These are phyloP conservation scores for Apiotrichum gracile DNA, from an alignment of 1,284 basidiomycete species.

Conservation along the genomic window DNA sequence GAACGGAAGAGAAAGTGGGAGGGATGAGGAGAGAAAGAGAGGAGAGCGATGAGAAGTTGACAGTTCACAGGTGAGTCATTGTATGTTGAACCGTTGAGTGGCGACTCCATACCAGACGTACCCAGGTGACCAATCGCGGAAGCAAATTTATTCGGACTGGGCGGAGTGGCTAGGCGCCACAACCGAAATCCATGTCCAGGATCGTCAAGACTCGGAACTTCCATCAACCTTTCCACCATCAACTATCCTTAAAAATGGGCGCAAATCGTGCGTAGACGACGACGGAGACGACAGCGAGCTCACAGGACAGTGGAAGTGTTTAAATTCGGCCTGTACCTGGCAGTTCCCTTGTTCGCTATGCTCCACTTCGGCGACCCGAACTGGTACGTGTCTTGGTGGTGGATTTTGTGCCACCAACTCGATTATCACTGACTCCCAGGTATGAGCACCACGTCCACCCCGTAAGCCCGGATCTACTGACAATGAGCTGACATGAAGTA, in stretches of 20 bases:
- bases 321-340: slow-evolving; percentile 82
- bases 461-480: slow-evolving; percentile 1
- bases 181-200: too few relatives aligned
- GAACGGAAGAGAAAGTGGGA: neutral
- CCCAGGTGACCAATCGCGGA: neutral
- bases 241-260: slow-evolving; percentile 10
- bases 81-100: neutral
- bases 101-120: neutral
- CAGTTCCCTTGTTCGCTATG: slow-evolving; percentile 76
- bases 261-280: slow-evolving; percentile 12
- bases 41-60: neutral
- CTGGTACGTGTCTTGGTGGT: slow-evolving; percentile 56
- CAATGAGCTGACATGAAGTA: slow-evolving; percentile 17
- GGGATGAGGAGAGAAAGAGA: neutral
- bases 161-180: too few relatives aligned
- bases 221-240: neutral
- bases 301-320: slow-evolving; percentile 62
- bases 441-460: slow-evolving; percentile 21
- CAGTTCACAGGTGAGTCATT: neutral
- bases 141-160: neutral
- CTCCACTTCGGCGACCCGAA: slow-evolving; percentile 83
- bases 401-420: neutral
- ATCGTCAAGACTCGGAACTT: neutral
- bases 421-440: slow-evolving; percentile 13
- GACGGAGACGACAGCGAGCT: neutral